Base-by-base conservation (phyloP, 1,284 basidiomycete species). In the Ceratorhiza oryzae-sativae region DNA sequence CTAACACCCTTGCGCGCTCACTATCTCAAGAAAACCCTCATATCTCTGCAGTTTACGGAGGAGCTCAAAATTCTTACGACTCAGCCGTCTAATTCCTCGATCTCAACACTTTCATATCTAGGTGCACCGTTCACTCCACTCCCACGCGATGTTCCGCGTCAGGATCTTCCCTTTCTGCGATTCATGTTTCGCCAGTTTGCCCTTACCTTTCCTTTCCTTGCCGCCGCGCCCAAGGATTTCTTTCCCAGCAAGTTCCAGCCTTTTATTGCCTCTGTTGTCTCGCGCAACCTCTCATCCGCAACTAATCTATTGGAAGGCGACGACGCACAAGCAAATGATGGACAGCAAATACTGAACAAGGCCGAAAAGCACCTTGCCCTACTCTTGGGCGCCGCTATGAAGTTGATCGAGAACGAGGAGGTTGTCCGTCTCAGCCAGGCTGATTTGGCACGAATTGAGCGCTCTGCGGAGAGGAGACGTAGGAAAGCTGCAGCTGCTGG, bases 11-110 rank as follows among this genome's bases (percentile, higher is more conserved):
- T 95, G 34, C 89, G 94, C 46, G 94, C 94, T 0, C 95, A 98
- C 79, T 98, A 98, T 80, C 90, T 98, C 79, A 98, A 97, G 83
- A 96, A 97, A 81, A 86, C 91, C n/a, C 88, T 98, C 68, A 87
- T 98, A 55, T 88, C 91, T 75, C 88, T 97, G 51, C 90, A 98
- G 80, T 89, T 97, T 75, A 81, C 84, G 75, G 83, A 84, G 42
- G 96, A 98, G 80, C 85, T 97, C 70, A 84, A 87, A 73, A 83
- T 85, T 48, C 85, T 96, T 76, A 87, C 88, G 3, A 86, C 84
- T 73, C 67, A 87, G 71, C 80, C 85, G 8, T 79, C 84, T 0
- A 81, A 84, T 27, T 82, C 82, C 63, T 87, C 88, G 73, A 82
- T 89, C 20, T 92, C 91, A 56, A 87, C 93, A 0, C 86, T 97